Evolutionary conservation across 495 filamentous ascomycete species (phyloP).

Genomic region (Cudoniella acicularis): DNA sequence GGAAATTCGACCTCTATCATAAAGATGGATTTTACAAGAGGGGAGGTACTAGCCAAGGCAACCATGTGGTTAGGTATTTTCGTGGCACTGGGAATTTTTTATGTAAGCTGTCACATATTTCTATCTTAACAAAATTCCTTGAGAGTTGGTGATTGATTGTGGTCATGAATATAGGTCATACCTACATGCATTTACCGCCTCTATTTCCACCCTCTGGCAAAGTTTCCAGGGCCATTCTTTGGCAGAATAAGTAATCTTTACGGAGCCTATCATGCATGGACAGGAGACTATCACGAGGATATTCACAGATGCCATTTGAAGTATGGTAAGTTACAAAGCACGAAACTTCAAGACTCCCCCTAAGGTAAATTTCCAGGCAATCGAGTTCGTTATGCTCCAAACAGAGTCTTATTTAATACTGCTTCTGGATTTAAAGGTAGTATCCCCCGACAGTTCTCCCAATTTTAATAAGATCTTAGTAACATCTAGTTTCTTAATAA

Average conservation of each 20-base stretch:
- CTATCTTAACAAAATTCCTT: no score
- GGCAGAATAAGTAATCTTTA: background rate
- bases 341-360: background rate
- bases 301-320: background rate
- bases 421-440: background rate
- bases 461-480: no score
- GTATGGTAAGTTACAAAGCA: background rate
- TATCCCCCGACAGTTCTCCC: background rate
- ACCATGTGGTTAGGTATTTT: no score
- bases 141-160: no score
- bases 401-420: background rate
- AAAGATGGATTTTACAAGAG: no score
- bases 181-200: conserved; percentile 39
- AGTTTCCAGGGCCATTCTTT: conserved; percentile 54
- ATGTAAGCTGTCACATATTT: no score
- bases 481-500: no score
- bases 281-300: background rate
- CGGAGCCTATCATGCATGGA: background rate
- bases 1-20: no score
- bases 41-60: no score
- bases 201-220: conserved; percentile 59
- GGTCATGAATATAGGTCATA: background rate
- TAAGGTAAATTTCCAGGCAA: background rate
- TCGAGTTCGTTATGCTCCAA: background rate
- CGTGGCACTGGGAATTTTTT: no score